Conservation (phyloP, 2,329 filamentous ascomycete genomes). For the Daldinia eschscholtzii region DNA sequence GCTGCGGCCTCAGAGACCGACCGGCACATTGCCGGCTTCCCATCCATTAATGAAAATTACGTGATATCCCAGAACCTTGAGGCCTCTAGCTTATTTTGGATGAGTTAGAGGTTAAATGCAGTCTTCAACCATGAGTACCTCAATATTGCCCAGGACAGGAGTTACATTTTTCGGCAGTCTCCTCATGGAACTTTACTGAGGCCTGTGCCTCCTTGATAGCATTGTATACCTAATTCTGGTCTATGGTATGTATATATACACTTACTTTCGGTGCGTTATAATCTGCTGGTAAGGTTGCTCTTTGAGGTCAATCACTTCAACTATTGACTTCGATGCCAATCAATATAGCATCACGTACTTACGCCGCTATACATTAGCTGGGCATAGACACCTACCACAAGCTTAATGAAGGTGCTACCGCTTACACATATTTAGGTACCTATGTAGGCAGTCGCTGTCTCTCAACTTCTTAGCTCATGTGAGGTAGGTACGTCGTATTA, state of each 20-base stretch:
- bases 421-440: neutral
- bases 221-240: neutral
- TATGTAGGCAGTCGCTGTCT: neutral
- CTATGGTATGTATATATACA: neutral
- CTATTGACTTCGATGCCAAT: neutral
- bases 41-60: slow-evolving; percentile 43
- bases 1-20: slow-evolving; percentile 81
- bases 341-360: neutral
- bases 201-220: neutral
- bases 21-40: slow-evolving; percentile 75
- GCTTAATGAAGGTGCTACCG: neutral
- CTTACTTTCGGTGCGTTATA: neutral
- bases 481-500: neutral
- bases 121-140: neutral
- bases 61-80: slow-evolving; percentile 22
- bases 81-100: neutral
- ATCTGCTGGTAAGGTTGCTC: neutral
- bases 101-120: neutral
- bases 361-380: too few species aligned
- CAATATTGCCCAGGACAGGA: neutral
- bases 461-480: neutral
- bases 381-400: neutral
- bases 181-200: neutral
- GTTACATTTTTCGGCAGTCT: neutral
- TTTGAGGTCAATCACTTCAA: neutral